phyloP scores from a whole-genome alignment of 2,329 filamentous ascomycete species.

The Elsinoe necatrix region DNA sequence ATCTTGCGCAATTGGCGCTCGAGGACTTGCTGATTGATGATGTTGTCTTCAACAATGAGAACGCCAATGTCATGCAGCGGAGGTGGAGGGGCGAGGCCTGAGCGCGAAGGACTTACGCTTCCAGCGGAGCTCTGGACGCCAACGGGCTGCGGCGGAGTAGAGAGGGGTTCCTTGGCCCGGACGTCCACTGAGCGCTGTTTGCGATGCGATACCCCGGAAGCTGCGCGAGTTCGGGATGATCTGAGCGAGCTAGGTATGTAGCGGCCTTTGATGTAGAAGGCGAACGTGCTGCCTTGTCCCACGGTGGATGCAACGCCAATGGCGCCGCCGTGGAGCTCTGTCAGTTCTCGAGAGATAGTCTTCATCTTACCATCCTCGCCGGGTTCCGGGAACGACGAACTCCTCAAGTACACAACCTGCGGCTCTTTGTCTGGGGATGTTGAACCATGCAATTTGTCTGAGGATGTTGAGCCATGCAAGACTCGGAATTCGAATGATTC shows the following conservation, averaged over 20 bases:
- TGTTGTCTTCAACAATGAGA: constrained; percentile 22
- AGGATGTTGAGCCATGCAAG: constrained; percentile 14
- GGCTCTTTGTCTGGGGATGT: constrained; percentile 1
- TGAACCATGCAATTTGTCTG: constrained; percentile 15
- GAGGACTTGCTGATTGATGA: constrained; percentile 17
- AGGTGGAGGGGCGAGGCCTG: background rate
- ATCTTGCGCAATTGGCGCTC: constrained; percentile 14
- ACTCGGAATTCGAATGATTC: constrained; percentile 18
- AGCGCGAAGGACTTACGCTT: too few relatives aligned
- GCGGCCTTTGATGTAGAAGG: constrained; percentile 56
- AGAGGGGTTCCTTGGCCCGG: background rate
- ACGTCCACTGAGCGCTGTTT: constrained; percentile 22
- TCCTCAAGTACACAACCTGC: constrained; percentile 20
- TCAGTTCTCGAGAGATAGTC: constrained; percentile 54
- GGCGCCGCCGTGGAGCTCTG: constrained; percentile 59
- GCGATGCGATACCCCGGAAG: too few relatives aligned
- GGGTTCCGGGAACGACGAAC: constrained; percentile 22
- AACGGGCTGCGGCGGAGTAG: background rate
- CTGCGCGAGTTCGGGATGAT: background rate
- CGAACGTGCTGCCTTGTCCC: constrained; percentile 56
- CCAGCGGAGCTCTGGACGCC: background rate
- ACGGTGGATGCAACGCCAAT: constrained; percentile 55
- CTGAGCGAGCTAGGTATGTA: background rate
- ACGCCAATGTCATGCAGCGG: constrained; percentile 22
- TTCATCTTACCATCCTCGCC: constrained; percentile 29